Evolutionary conservation across 805 yeast species (phyloP), one percentile per base, ranked within the genome.

Genomic region (Schizosaccharomyces japonicus): DNA sequence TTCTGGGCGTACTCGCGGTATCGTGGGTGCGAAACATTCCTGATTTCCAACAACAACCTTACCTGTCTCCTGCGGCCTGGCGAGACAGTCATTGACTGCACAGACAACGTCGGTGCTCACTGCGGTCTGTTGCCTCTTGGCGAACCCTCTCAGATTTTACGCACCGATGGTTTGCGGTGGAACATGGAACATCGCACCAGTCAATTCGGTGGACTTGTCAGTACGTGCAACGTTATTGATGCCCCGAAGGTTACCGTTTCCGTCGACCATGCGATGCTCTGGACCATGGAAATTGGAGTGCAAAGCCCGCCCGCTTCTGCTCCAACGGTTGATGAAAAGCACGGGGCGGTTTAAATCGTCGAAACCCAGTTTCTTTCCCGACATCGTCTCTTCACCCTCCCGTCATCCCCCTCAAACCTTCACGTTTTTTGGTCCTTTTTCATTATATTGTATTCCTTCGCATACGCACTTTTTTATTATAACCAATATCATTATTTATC

Each of bases 101-200:
- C n/a, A 11, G 15, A 25, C 13, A 27, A n/a, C 19, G 23, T 45
- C 11, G 39, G 39, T 28, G 7, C n/a, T n/a, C 39, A 29, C 8
- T 45, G 36, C 23, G 47, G 47, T 1, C 19, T 45, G 15, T 21
- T 45, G 21, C 47, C 47, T 15, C 27, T 45, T 7, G 36, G 39
- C 11, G 15, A 23, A 17, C 25, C 26, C n/a, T 25, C 27, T n/a
- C 17, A 17, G 15, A 21, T 25, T 31, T n/a, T 4, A 25, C 8
- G 13, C 17, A 45, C 47, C 29, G 19, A 13, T 3, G 47, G 47
- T 1, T 11, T 32, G 6, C 4, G 33, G 39, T 45, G 47, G 47
- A 45, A 45, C 30, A n/a, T 45, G 15, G 26, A 45, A 15, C 19
- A 31, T n/a, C 39, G 23, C 25, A 26, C 17, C 11, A 17, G 28